These are phyloP conservation scores for Daldinia caldariorum DNA, from an alignment of 495 filamentous ascomycete genomes.

Conservation along the genomic window DNA sequence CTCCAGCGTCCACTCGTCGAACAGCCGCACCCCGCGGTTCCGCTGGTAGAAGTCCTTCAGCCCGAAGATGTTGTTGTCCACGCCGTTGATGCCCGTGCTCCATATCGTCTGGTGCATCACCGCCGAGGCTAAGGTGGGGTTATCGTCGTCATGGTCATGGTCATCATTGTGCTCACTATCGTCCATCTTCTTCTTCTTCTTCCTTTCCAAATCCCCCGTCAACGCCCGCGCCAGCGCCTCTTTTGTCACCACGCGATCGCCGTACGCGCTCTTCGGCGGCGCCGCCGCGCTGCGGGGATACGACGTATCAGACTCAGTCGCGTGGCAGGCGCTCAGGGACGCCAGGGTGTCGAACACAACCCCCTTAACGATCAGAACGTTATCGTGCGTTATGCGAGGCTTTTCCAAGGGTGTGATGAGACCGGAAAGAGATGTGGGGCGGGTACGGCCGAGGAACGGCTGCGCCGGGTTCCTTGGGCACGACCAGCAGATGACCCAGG, in stretches of 20 bases:
- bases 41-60: constrained; percentile 33
- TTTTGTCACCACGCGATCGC: neutral
- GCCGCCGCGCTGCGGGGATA: constrained; percentile 15
- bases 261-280: constrained; percentile 26
- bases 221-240: neutral
- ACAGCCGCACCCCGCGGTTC: constrained; percentile 3
- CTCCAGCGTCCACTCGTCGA: neutral
- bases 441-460: constrained; percentile 13
- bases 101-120: constrained; percentile 3
- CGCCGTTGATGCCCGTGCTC: constrained; percentile 16
- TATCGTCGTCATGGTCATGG: neutral
- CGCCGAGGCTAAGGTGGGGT: neutral
- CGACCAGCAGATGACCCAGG: constrained; percentile 38
- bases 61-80: constrained; percentile 31
- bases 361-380: constrained; percentile 5
- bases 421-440: neutral
- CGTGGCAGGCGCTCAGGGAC: constrained; percentile 30
- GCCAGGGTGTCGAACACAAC: constrained; percentile 20
- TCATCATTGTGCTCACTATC: neutral
- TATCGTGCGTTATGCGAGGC: neutral
- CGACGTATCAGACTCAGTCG: constrained; percentile 20
- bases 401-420: neutral
- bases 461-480: constrained; percentile 33
- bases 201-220: neutral
- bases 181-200: neutral